A percentile compares a stretch with the other conserved stretches of the same genome.
Conservation (phyloP, 257 asterid species). For the Solanum chmielewskii region DNA sequence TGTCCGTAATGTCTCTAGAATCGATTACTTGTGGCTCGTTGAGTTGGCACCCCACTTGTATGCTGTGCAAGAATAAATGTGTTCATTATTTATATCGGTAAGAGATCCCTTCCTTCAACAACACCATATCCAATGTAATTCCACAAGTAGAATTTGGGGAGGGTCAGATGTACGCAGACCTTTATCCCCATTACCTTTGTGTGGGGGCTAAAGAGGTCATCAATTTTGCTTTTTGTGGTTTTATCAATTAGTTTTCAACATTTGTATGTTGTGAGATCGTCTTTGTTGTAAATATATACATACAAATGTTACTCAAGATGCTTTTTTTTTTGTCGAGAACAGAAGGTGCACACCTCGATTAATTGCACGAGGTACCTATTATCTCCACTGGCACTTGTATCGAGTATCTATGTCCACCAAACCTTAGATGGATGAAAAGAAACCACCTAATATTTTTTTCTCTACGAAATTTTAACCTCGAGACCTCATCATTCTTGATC, state of each 20-base stretch:
- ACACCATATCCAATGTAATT: background rate
- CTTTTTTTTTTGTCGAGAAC: background rate
- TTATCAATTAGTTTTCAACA: background rate
- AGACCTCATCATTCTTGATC: background rate
- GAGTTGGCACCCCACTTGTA: slow-evolving; percentile 84
- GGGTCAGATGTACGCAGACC: background rate
- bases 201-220: background rate
- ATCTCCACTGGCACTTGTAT: background rate
- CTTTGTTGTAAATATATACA: background rate
- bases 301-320: too few relatives aligned
- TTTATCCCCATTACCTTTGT: background rate
- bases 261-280: background rate
- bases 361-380: background rate
- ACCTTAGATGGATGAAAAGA: too few relatives aligned
- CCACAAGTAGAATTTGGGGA: background rate
- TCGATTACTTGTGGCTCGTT: slow-evolving; percentile 80
- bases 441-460: background rate
- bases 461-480: too few relatives aligned
- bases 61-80: slow-evolving; percentile 44
- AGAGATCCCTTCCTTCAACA: background rate
- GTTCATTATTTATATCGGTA: background rate
- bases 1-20: slow-evolving; percentile 61
- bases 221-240: background rate
- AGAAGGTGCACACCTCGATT: background rate
- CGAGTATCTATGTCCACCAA: background rate